Conservation (phyloP, 768 basidiomycete species). For the Termitomyces sp. region DNA sequence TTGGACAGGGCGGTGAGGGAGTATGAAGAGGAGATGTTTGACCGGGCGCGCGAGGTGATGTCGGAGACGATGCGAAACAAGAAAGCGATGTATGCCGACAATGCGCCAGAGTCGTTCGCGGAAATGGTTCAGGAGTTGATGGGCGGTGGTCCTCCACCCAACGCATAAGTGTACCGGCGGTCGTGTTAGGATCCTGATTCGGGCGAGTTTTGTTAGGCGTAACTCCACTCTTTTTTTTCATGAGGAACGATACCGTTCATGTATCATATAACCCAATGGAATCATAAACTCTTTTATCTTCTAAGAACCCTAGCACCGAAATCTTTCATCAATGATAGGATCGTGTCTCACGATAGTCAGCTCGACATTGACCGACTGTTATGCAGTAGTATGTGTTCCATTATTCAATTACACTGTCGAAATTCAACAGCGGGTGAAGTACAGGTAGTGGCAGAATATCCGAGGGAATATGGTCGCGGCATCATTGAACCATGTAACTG, state of each 20-base stretch:
- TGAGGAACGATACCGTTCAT: background rate
- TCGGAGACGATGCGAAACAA: constrained; percentile 12
- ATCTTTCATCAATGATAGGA: background rate
- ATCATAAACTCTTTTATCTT: background rate
- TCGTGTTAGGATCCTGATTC: background rate
- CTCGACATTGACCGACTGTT: too few relatives aligned
- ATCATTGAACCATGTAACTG: background rate
- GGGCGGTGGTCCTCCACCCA: background rate
- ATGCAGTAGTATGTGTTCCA: too few relatives aligned
- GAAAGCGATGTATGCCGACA: constrained; percentile 4
- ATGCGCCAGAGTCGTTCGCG: constrained; percentile 6
- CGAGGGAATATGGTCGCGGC: background rate
- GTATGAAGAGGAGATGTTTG: constrained; percentile 17
- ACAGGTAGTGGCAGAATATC: background rate
- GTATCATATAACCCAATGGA: background rate
- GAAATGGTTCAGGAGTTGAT: constrained; percentile 1
- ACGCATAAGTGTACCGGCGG: background rate
- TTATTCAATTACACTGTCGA: background rate
- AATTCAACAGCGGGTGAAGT: background rate
- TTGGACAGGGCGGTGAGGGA: constrained; percentile 11
- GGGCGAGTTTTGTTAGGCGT: background rate
- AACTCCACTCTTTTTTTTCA: background rate
- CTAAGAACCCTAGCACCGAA: background rate
- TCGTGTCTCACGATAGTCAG: background rate
- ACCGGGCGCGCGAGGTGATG: constrained; percentile 9